Evolutionary conservation across 1,139 yeast genomes (phyloP).

Genomic region (Maudiozyma humilis): DNA sequence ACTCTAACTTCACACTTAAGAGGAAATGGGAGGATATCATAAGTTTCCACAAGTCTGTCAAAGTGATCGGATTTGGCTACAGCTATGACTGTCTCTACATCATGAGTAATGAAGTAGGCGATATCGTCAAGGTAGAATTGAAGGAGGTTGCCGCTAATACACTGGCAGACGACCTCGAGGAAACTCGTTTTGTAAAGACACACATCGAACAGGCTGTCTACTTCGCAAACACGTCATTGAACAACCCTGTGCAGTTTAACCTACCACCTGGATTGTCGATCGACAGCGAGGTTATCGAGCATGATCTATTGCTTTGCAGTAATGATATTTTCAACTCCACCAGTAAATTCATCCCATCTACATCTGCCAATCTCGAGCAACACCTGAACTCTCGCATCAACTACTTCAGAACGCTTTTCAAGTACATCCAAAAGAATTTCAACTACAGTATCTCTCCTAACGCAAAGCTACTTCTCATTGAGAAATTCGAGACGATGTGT

Average conservation of each 20-base stretch:
- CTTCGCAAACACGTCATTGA: constrained; percentile 30
- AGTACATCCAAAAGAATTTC: constrained; percentile 44
- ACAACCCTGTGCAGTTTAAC: constrained; percentile 52
- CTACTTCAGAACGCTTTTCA: constrained; percentile 38
- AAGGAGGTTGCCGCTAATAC: constrained; percentile 4
- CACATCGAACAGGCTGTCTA: constrained; percentile 79
- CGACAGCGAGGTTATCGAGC: constrained; percentile 36
- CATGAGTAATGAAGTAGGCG: constrained; percentile 54
- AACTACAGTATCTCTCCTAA: constrained; percentile 31
- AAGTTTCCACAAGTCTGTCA: constrained; percentile 44
- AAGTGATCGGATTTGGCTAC: constrained; percentile 54
- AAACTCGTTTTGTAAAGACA: constrained; percentile 45
- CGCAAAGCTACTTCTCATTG: constrained; percentile 24
- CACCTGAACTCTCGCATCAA: constrained; percentile 39
- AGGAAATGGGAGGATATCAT: constrained; percentile 77
- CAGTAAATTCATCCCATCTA: constrained; percentile 40
- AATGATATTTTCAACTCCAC: constrained; percentile 48
- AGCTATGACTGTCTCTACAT: constrained; percentile 47
- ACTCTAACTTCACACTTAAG: constrained; percentile 35
- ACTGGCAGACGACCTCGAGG: constrained; percentile 7
- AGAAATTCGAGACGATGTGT: constrained; percentile 44
- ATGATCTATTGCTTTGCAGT: constrained; percentile 44
- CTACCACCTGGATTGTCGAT: constrained; percentile 34
- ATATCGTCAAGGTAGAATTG: constrained; percentile 47
- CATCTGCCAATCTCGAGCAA: constrained; percentile 35